Evolutionary conservation across 345 rosid species (phyloP), one percentile per base, ranked within the genome.

Genomic region (Chamaenerion angustifolium): DNA sequence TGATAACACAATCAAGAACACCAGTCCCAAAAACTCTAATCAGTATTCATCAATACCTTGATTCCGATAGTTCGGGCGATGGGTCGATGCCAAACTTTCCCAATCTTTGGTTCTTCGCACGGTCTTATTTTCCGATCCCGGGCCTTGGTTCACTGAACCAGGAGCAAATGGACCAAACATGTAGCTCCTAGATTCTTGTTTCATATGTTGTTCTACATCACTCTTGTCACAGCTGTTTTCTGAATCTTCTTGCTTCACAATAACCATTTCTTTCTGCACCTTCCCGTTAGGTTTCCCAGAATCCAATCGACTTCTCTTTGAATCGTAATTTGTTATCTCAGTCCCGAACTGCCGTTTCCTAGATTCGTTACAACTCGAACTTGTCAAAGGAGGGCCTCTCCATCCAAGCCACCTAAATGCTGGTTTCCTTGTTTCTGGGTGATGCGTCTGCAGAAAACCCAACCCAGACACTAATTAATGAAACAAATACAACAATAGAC

Each of bases 391-490:
- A 44, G 66, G 67, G 49, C 72, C 71, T 51, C 56, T 63, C 76
- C 73, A 65, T 58, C 86, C 96, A 57, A 79, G 47, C 96, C 96
- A 88, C 71, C 76, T 81, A 56, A 74, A 88, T 42, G 94, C 94
- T 3, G 94, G 74, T 59, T 64, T 84, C 70, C 75, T 79, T 45
- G 66, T 84, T 52, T 70, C 80, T 7, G 92, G 80, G 58, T 74
- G 79, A 59, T 71, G 86, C 46, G 76, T 78, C 96, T 88, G 71
- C 74, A 63, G 60, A 15, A 49, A 25, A 23, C 43, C 45, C 58
- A 40, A 51, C 40, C 40, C 40, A 65, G n/a, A 12, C 54, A 50
- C 40, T 40, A n/a, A 16, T 61, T 43, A 61, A 51, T 19, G 23
- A 43, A 45, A 48, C 43, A 46, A 15, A 41, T 53, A 15, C 42